Evolutionary conservation across 2,329 filamentous ascomycete species (phyloP).

Genomic region (Aspergillus luchuensis): DNA sequence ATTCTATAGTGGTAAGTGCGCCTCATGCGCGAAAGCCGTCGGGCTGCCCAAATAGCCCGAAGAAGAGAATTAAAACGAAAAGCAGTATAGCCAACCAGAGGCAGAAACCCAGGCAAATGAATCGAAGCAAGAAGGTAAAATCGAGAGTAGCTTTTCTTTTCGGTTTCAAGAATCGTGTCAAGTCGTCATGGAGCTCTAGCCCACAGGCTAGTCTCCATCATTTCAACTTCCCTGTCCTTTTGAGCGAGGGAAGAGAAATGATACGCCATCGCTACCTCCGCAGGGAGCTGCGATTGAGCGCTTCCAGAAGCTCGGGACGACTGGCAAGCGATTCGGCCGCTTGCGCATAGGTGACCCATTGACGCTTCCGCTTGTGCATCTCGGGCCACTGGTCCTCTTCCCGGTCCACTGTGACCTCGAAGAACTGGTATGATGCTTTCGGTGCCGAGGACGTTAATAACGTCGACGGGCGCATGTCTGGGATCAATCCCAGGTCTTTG

Average conservation of each 20-base stretch:
- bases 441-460: slow-evolving; percentile 63
- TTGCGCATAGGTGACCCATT: slow-evolving; percentile 85
- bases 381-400: slow-evolving; percentile 92
- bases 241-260: not conserved
- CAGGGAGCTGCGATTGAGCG: slow-evolving; percentile 77
- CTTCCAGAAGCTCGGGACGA: slow-evolving; percentile 85
- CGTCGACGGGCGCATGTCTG: slow-evolving; percentile 68
- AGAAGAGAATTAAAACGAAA: slow-evolving; percentile 23
- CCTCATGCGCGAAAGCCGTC: slow-evolving; percentile 24
- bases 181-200: slow-evolving; percentile 25
- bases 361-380: slow-evolving; percentile 82
- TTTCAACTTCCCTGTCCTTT: not conserved
- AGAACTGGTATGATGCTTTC: slow-evolving; percentile 63
- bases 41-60: slow-evolving; percentile 21
- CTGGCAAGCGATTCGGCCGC: slow-evolving; percentile 75
- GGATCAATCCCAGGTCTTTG: slow-evolving; percentile 82
- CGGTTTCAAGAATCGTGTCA: slow-evolving; percentile 24
- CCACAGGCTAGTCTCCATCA: not conserved
- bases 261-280: slow-evolving; percentile 44
- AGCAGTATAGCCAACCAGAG: slow-evolving; percentile 21
- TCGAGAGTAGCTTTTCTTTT: slow-evolving; percentile 13
- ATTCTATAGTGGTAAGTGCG: slow-evolving; percentile 27
- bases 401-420: slow-evolving; percentile 81
- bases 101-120: slow-evolving; percentile 8
- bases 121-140: slow-evolving; percentile 13